These are phyloP conservation scores for Psilocybe tampanensis DNA, from an alignment of 768 basidiomycete species.

Conservation along the genomic window DNA sequence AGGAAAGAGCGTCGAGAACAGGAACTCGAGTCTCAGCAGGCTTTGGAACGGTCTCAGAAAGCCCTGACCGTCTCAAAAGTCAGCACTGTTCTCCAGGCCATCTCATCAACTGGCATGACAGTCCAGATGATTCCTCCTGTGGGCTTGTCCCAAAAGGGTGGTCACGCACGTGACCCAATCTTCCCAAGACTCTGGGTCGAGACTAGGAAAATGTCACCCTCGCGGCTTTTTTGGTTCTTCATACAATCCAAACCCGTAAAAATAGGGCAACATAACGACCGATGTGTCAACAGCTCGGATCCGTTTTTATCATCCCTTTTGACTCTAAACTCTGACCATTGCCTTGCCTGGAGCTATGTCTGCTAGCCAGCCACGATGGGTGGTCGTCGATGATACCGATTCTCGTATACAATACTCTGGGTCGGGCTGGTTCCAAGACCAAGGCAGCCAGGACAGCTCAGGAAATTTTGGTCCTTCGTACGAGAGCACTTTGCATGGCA, in stretches of 20 bases:
- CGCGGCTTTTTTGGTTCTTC: too few relatives aligned
- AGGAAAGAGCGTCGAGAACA: not conserved
- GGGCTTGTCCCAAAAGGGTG: too few relatives aligned
- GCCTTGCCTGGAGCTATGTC: not conserved
- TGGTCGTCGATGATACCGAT: slow-evolving; percentile 20
- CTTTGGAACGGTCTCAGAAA: not conserved
- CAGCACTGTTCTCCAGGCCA: not conserved
- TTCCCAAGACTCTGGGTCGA: too few relatives aligned
- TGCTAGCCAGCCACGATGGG: slow-evolving; percentile 6
- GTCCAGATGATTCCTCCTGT: too few relatives aligned
- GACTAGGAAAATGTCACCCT: not conserved
- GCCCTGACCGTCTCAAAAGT: not conserved
- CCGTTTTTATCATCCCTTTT: not conserved
- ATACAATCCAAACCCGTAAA: too few relatives aligned
- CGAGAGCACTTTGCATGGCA: slow-evolving; percentile 17
- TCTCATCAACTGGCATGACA: not conserved
- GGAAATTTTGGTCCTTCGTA: slow-evolving; percentile 22
- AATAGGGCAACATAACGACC: too few relatives aligned
- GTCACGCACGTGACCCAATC: too few relatives aligned
- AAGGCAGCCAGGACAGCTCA: slow-evolving; percentile 10
- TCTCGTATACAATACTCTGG: slow-evolving; percentile 17
- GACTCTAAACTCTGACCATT: not conserved
- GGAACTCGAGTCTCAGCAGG: not conserved
- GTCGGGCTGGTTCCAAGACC: slow-evolving; percentile 14
- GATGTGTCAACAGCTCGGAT: too few relatives aligned